A percentile compares a stretch with the other conserved stretches of the same genome.
These are phyloP conservation scores for Pyrenopolyporus hunteri DNA, from an alignment of 495 filamentous ascomycete genomes.

Conservation along the genomic window DNA sequence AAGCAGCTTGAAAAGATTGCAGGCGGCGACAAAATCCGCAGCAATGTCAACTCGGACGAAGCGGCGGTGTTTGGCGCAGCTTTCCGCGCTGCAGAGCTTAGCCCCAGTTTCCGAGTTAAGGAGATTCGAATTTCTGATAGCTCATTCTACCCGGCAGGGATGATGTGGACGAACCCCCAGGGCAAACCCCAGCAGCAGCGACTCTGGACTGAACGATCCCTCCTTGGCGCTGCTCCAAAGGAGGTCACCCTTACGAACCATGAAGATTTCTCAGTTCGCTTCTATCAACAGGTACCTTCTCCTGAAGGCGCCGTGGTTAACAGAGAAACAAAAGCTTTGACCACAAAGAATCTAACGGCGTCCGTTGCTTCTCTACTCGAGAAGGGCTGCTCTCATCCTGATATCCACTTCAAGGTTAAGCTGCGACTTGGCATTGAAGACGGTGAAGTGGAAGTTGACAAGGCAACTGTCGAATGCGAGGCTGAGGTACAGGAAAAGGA, in stretches of 20 bases:
- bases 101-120: conserved; percentile 94
- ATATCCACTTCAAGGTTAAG: conserved; percentile 79
- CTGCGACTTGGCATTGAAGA: conserved; percentile 73
- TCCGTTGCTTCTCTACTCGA: conserved; percentile 76
- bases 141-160: conserved; percentile 71
- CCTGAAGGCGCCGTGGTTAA: conserved; percentile 46
- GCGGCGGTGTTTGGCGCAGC: conserved; percentile 95
- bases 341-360: conserved; percentile 83
- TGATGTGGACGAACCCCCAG: conserved; percentile 75
- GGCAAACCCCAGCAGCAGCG: conserved; percentile 63
- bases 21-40: conserved; percentile 78
- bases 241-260: conserved; percentile 85
- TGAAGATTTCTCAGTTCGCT: conserved; percentile 80
- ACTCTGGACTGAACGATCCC: conserved; percentile 80
- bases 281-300: conserved; percentile 73
- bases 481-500: conserved; percentile 72
- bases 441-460: conserved; percentile 82
- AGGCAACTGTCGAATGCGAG: conserved; percentile 83
- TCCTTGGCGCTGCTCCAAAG: conserved; percentile 76
- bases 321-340: conserved; percentile 58
- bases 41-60: conserved; percentile 97
- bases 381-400: conserved; percentile 73
- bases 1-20: conserved; percentile 80
- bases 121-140: conserved; percentile 83
- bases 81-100: conserved; percentile 89